These are phyloP conservation scores for Colletotrichum sp. DNA, from an alignment of 2,329 filamentous ascomycete genomes.

Conservation along the genomic window DNA sequence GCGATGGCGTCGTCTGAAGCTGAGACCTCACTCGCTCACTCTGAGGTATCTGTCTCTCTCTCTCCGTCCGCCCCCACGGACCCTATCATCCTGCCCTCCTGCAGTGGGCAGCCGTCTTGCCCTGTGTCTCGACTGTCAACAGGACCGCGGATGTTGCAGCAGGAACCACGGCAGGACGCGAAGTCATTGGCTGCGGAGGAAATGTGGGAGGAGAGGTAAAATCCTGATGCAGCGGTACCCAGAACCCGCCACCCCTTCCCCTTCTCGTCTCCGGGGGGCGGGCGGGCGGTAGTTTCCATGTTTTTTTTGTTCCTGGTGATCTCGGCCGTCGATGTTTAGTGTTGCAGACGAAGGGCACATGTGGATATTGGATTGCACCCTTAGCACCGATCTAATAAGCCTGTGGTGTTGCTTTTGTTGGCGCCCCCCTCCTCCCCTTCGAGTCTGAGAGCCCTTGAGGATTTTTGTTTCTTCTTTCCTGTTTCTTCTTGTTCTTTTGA, in stretches of 20 bases:
- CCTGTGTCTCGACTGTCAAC: neutral
- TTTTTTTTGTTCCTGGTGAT: neutral
- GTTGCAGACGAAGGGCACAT: neutral
- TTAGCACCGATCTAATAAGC: neutral
- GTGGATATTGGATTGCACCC: neutral
- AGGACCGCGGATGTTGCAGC: neutral
- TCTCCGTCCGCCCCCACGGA: neutral
- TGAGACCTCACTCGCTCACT: neutral
- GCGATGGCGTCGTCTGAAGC: constrained; percentile 6
- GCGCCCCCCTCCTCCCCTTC: neutral
- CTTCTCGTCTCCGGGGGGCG: neutral
- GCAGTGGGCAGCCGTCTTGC: neutral
- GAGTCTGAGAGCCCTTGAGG: neutral
- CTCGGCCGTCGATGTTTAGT: neutral
- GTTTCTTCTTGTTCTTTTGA: neutral
- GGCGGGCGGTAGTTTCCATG: neutral
- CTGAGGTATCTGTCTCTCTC: neutral
- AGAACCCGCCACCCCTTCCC: neutral
- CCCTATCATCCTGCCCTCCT: neutral
- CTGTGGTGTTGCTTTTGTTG: neutral
- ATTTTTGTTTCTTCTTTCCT: neutral
- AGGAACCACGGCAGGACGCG: neutral
- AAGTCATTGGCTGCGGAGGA: neutral
- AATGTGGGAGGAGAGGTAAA: neutral
- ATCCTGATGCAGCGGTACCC: neutral